Evolutionary conservation across 2,329 filamentous ascomycete species (phyloP).

Genomic region (Neonectria hederae): DNA sequence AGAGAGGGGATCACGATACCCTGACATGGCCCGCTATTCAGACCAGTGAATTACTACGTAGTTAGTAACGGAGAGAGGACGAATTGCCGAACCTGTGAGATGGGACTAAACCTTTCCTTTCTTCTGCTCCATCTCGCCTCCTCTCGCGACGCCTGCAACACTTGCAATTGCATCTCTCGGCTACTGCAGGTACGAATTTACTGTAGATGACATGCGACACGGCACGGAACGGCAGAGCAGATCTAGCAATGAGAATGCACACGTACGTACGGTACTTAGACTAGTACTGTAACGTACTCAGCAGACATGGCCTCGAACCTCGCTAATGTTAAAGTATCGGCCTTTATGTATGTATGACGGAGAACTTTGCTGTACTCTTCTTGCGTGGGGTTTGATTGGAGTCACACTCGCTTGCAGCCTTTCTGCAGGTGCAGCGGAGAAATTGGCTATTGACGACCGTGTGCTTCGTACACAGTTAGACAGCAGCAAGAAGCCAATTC

Average conservation of each 20-base stretch:
- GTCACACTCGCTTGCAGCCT: conserved; percentile 15
- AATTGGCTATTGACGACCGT: conserved; percentile 6
- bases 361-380: conserved; percentile 17
- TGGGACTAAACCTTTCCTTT: background rate
- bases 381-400: conserved; percentile 16
- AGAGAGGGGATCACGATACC: background rate
- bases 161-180: conserved; percentile 13
- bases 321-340: conserved; percentile 5
- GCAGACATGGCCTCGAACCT: background rate
- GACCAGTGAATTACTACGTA: conserved; percentile 7
- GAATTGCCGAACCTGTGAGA: conserved; percentile 9
- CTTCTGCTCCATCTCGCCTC: background rate
- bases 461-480: conserved; percentile 4
- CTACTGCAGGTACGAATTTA: conserved; percentile 28
- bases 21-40: background rate
- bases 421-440: conserved; percentile 7
- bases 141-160: conserved; percentile 2
- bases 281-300: background rate
- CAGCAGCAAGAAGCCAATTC: background rate
- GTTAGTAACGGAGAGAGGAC: background rate
- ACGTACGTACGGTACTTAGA: conserved; percentile 8
- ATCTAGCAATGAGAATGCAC: conserved; percentile 9
- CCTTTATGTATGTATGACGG: conserved; percentile 8
- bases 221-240: conserved; percentile 12
- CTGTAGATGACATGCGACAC: conserved; percentile 16